phyloP scores from a whole-genome alignment of 257 asterid species.

The Solanum lignicaule region DNA sequence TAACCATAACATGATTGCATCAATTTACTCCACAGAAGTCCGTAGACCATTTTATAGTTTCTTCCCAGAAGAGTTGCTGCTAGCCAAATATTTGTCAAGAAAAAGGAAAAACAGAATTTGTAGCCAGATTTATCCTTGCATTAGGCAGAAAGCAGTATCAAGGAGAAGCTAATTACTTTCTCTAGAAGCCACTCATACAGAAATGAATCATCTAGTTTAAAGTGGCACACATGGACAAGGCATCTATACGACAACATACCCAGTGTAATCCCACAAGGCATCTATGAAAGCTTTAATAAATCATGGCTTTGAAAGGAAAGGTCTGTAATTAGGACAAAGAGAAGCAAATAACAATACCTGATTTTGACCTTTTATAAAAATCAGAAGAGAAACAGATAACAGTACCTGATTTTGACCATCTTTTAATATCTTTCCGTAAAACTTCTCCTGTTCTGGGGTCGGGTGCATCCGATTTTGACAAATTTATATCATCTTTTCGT shows the following conservation, averaged over 20 bases:
- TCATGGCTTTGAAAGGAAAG: background rate
- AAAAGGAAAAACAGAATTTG: background rate
- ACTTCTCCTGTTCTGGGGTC: constrained; percentile 33
- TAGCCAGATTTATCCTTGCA: background rate
- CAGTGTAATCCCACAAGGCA: background rate
- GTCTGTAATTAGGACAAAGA: background rate
- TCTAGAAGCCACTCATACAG: background rate
- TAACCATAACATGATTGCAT: background rate
- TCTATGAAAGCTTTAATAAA: background rate
- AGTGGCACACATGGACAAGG: background rate
- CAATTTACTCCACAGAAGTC: background rate
- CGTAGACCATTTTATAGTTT: background rate
- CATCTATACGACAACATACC: background rate
- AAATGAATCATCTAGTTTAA: background rate
- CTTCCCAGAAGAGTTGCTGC: background rate
- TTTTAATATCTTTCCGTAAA: constrained; percentile 18
- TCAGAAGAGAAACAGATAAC: background rate
- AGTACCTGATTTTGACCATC: constrained; percentile 37
- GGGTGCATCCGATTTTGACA: constrained; percentile 38
- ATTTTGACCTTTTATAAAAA: constrained; percentile 21
- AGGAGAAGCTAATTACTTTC: background rate
- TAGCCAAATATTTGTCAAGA: background rate
- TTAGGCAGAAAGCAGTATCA: background rate
- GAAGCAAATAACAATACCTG: constrained; percentile 17
- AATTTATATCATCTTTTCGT: constrained; percentile 18